Conservation (phyloP, 306 rosid genomes). For the Cucumis cinereus region DNA sequence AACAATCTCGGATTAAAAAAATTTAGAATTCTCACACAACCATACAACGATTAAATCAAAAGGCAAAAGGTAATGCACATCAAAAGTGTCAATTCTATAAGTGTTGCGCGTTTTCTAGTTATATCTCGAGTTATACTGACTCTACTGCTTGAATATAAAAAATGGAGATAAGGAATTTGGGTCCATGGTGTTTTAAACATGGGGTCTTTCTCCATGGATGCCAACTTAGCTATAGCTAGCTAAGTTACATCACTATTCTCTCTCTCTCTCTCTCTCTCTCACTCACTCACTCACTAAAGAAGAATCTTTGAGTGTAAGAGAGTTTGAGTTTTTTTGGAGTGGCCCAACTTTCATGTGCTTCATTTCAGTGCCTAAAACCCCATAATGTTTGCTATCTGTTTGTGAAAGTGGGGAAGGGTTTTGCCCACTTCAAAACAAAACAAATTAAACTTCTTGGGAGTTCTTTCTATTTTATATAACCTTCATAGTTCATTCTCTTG, state of each 20-base stretch:
- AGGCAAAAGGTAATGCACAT: too few species aligned
- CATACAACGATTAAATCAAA: too few species aligned
- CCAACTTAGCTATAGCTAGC: background rate
- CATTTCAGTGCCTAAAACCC: background rate
- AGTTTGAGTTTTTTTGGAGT: background rate
- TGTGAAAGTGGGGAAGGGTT: background rate
- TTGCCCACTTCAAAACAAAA: background rate
- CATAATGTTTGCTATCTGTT: background rate
- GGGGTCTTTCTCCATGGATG: background rate
- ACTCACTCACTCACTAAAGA: too few species aligned
- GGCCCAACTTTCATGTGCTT: slow-evolving; percentile 5
- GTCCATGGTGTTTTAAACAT: too few species aligned
- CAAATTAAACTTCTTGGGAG: background rate
- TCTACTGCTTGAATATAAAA: too few species aligned
- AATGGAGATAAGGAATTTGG: background rate
- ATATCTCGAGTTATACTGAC: too few species aligned
- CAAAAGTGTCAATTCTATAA: too few species aligned
- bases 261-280: background rate
- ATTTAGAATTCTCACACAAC: too few species aligned
- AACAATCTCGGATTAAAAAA: too few species aligned
- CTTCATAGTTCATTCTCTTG: background rate
- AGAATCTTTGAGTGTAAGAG: background rate
- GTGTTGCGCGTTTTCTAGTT: too few species aligned
- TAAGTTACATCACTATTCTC: background rate
- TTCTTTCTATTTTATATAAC: background rate